These are phyloP conservation scores for Phytophthora tentaculata DNA, from an alignment of 352 stramenopile species.

Conservation along the genomic window DNA sequence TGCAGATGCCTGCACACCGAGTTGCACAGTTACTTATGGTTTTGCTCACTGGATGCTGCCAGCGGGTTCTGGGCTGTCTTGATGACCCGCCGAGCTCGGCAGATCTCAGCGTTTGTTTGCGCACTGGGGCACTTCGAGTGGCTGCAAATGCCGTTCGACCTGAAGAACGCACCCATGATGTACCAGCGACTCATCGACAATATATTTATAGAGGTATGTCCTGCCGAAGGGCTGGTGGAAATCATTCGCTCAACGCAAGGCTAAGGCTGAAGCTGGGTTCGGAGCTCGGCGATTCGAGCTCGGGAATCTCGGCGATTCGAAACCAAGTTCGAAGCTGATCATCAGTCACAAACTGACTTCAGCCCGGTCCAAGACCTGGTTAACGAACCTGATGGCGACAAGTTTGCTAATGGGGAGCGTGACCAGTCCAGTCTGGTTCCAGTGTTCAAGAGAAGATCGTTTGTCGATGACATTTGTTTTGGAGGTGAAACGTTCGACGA, in stretches of 20 bases:
- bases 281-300: not conserved
- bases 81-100: constrained; percentile 4
- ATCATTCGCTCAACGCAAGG: not conserved
- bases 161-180: not conserved
- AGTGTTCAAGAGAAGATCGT: not conserved
- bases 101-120: not conserved
- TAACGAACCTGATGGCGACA: not conserved
- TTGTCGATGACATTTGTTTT: constrained; percentile 9
- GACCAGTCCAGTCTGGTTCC: not conserved
- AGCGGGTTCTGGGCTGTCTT: constrained; percentile 4
- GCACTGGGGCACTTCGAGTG: not conserved
- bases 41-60: not conserved
- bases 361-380: not conserved
- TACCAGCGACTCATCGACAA: constrained; percentile 2
- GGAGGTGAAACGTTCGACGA: not conserved
- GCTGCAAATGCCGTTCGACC: not conserved
- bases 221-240: not conserved
- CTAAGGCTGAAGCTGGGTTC: not conserved
- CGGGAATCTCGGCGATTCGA: not conserved
- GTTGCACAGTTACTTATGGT: not conserved
- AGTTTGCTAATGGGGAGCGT: not conserved
- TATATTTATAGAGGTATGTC: not conserved
- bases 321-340: constrained; percentile 7
- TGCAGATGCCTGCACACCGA: not conserved
- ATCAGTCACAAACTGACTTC: not conserved